Conservation (phyloP, 768 basidiomycete genomes). For the Termitomyces sp. region DNA sequence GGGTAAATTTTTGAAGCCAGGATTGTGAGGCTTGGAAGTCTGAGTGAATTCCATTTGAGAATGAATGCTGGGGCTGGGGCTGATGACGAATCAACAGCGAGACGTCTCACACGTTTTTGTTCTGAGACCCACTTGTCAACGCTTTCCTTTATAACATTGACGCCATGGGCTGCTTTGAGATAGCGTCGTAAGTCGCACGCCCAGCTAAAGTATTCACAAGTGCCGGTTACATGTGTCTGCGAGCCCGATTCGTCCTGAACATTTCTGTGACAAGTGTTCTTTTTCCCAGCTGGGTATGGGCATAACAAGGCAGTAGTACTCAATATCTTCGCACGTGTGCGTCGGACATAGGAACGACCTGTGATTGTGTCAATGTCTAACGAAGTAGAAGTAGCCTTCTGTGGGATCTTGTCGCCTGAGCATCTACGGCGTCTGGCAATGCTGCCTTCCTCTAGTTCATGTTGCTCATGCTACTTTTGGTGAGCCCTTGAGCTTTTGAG, state of each 20-base stretch:
- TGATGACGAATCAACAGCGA: neutral
- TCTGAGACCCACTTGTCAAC: constrained; percentile 52
- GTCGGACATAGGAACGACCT: constrained; percentile 52
- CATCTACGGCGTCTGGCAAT: too few species aligned
- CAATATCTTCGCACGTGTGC: constrained; percentile 31
- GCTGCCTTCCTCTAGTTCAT: too few species aligned
- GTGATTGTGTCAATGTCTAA: constrained; percentile 55
- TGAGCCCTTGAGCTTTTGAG: too few species aligned
- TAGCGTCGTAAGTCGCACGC: constrained; percentile 88
- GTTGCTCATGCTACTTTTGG: too few species aligned
- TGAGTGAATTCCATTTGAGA: neutral
- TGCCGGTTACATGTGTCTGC: neutral
- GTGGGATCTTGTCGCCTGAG: neutral
- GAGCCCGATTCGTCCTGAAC: neutral
- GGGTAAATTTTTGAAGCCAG: neutral
- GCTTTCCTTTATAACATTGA: constrained; percentile 53
- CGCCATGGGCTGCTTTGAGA: constrained; percentile 58
- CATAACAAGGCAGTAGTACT: constrained; percentile 42
- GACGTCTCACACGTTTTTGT: too few species aligned
- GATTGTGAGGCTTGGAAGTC: too few species aligned
- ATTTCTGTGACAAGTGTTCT: constrained; percentile 12
- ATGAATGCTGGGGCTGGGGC: neutral
- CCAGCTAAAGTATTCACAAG: constrained; percentile 72
- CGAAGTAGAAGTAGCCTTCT: constrained; percentile 14
- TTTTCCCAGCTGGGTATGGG: constrained; percentile 41